A percentile compares a stretch with the other conserved stretches of the same genome.
Conservation (phyloP, 768 basidiomycete genomes). For the Leucocoprinus leucothites region DNA sequence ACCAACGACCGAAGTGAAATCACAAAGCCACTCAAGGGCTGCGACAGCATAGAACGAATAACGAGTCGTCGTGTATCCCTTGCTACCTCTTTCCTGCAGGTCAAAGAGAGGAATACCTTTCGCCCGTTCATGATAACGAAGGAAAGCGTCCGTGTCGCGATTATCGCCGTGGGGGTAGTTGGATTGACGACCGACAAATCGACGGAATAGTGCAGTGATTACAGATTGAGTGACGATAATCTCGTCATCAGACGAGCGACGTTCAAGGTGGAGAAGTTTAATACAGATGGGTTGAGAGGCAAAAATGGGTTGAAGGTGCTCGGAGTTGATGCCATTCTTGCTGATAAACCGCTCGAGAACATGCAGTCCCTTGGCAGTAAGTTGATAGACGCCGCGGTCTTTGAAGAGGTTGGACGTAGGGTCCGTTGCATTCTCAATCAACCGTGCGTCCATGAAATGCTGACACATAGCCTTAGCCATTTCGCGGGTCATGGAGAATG, state of each 20-base stretch:
- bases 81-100: constrained; percentile 62
- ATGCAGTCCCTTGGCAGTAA: constrained; percentile 97
- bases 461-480: constrained; percentile 99
- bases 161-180: constrained; percentile 60
- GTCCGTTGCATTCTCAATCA: constrained; percentile 96
- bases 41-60: constrained; percentile 83
- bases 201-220: constrained; percentile 91
- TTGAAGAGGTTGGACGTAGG: constrained; percentile 89
- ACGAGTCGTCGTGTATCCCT: constrained; percentile 48
- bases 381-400: constrained; percentile 92
- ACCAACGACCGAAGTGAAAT: constrained; percentile 94
- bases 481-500: constrained; percentile 98
- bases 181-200: constrained; percentile 87
- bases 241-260: constrained; percentile 91
- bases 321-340: constrained; percentile 97
- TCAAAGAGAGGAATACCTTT: constrained; percentile 74
- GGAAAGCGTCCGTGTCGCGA: constrained; percentile 56
- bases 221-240: constrained; percentile 94
- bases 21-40: constrained; percentile 95
- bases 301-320: constrained; percentile 89
- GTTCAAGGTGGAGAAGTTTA: constrained; percentile 95
- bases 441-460: constrained; percentile 98
- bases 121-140: constrained; percentile 76
- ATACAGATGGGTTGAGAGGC: constrained; percentile 92
- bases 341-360: constrained; percentile 99